Evolutionary conservation across 768 basidiomycete genomes (phyloP).

Genomic region (Macrolepiota fuliginosa): DNA sequence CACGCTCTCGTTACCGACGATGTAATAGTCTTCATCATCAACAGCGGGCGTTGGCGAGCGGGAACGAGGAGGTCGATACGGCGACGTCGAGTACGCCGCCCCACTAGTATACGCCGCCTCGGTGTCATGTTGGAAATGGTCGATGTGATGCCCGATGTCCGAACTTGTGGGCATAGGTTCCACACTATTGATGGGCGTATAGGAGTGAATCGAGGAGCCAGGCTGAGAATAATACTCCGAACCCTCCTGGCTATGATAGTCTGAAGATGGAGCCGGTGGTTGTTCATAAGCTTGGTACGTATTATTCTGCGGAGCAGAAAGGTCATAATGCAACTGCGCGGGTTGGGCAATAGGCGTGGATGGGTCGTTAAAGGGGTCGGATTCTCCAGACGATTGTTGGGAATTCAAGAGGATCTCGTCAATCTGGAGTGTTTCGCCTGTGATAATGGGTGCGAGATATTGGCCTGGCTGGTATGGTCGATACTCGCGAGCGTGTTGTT

Average conservation of each 20-base stretch:
- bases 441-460: slow-evolving; percentile 57
- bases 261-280: slow-evolving; percentile 22
- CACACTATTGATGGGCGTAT: slow-evolving; percentile 26
- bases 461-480: slow-evolving; percentile 61
- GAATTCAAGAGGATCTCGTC: slow-evolving; percentile 24
- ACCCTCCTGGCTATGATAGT: slow-evolving; percentile 1
- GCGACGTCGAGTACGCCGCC: slow-evolving; percentile 41
- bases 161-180: slow-evolving; percentile 32
- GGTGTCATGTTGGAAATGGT: slow-evolving; percentile 62
- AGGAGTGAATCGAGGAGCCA: slow-evolving; percentile 20
- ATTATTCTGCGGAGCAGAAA: slow-evolving; percentile 18
- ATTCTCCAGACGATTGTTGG: slow-evolving; percentile 12
- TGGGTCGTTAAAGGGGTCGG: slow-evolving; percentile 28
- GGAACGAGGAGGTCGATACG: slow-evolving; percentile 54
- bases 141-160: slow-evolving; percentile 51
- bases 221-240: neutral
- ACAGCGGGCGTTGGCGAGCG: slow-evolving; percentile 75
- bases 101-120: slow-evolving; percentile 68
- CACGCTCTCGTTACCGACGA: slow-evolving; percentile 52
- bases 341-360: slow-evolving; percentile 19
- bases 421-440: slow-evolving; percentile 62
- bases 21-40: slow-evolving; percentile 70
- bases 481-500: slow-evolving; percentile 25
- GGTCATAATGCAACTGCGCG: neutral
- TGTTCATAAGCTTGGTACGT: slow-evolving; percentile 36